Evolutionary conservation across 2,329 filamentous ascomycete genomes (phyloP), one percentile per base, ranked within the genome.

Genomic region (Alternaria ventricosa): DNA sequence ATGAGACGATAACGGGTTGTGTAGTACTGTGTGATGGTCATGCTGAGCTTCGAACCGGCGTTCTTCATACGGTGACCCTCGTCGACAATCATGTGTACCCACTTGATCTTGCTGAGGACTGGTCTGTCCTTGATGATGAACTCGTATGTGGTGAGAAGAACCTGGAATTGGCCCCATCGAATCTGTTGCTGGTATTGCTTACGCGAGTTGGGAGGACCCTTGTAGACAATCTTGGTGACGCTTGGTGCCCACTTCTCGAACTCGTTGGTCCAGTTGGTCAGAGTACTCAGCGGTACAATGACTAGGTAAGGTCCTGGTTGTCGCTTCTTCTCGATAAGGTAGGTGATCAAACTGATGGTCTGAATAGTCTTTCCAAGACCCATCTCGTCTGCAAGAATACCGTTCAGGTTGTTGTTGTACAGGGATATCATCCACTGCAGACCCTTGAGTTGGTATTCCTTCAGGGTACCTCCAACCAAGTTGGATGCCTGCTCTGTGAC

Each of bases 11-110:
- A 99, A 13, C 95, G 91, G 28, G 95, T 97, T 75, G 87, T 91
- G 83, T 99, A 99, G 85, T 98, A 98, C 66, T 94, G 90, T 41
- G 95, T 94, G 69, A 99, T 93, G 5, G 96, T 98, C 70, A 90
- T 93, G 81, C 93, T 97, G 72, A 99, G 87, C 83, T 99, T 99
- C 10, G 96, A 99, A 72, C 96, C 91, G 28, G 93, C 87, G 82
- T 99, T 99, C 88, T 99, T 99, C 96, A 99, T 99, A 79, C 96
- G 94, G 81, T 99, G 96, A 83, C 96, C 96, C 85, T 99, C 96
- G 75, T 99, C 96, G 70, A 99, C 96, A 74, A 99, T 98, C 96
- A 99, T 98, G 83, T 99, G 96, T 74, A 97, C 91, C 96, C 96
- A 99, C 83, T 98, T 98, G 83, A 99, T 95, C 86, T 98, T 98